These are phyloP conservation scores for Epichloe elymi DNA, from an alignment of 2,329 filamentous ascomycete genomes.

Conservation along the genomic window DNA sequence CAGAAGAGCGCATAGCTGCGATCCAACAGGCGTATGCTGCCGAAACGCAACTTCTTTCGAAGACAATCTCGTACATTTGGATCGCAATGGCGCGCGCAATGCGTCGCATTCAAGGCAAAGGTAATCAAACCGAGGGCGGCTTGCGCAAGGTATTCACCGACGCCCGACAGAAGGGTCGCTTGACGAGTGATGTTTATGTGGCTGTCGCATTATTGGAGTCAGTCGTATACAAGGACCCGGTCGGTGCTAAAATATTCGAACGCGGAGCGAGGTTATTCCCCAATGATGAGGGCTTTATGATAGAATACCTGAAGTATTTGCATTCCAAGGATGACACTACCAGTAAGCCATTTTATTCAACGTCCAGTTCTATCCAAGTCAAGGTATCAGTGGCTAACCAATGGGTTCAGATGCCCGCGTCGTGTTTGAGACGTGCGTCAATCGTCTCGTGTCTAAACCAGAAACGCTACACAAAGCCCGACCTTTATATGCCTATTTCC, in stretches of 20 bases:
- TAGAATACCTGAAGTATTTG: constrained; percentile 92
- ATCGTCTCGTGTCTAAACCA: constrained; percentile 63
- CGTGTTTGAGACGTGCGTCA: constrained; percentile 90
- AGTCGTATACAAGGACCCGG: constrained; percentile 86
- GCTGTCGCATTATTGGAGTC: constrained; percentile 88
- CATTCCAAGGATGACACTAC: constrained; percentile 86
- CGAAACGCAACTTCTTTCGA: constrained; percentile 64
- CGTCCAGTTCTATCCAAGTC: not conserved
- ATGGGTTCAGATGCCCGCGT: constrained; percentile 64
- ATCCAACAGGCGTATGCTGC: constrained; percentile 55
- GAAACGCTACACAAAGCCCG: constrained; percentile 65
- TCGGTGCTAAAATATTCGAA: constrained; percentile 91
- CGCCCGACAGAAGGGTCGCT: constrained; percentile 70
- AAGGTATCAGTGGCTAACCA: constrained; percentile 8
- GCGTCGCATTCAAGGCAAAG: constrained; percentile 84
- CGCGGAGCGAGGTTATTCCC: constrained; percentile 87
- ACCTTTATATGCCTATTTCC: constrained; percentile 79
- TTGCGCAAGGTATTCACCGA: constrained; percentile 83
- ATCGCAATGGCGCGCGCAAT: constrained; percentile 89
- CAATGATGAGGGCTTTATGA: constrained; percentile 81
- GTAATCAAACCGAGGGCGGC: constrained; percentile 52
- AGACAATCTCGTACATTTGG: constrained; percentile 86
- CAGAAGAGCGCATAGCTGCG: constrained; percentile 49
- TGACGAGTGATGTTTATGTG: constrained; percentile 91
- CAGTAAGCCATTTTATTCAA: constrained; percentile 44